Evolutionary conservation across 2,329 filamentous ascomycete genomes (phyloP), one percentile per base, ranked within the genome.

Genomic region (Fusarium tanahbumbuense): DNA sequence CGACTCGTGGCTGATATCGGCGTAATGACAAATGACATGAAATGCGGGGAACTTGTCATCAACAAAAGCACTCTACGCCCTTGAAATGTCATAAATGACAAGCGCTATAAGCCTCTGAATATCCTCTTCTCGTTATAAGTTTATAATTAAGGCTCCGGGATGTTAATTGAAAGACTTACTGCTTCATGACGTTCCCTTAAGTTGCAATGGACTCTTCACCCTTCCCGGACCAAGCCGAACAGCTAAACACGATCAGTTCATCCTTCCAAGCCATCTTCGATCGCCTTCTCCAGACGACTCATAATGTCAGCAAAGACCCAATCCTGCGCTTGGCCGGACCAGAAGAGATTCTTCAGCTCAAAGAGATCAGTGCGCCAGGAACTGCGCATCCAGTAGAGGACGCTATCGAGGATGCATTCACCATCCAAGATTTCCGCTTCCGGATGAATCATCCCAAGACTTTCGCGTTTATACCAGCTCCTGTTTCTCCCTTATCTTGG

Each of bases 401-500:
- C 1, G 52, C 46, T 12, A 64, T 64, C 12, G 46, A 64, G 6
- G 60, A 64, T 42, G 60, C 18, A 8, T 64, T 64, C 22, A 45
- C 32, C 2, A 64, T 64, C 28, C 42, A 32, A 8, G 27, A 64
- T 23, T 64, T 52, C 15, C 60, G 60, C 15, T 50, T 64, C 41
- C 45, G 61, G 18, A 64, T 28, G 60, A 64, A 65, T 3, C 61
- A 64, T 6, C 53, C 61, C 15, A 55, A 56, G 9, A 41, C 40
- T 9, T 64, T 64, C 15, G 49, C 52, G 3, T 64, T 64, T 20
- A 18, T 64, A 5, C 61, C 61, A 11, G 34, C 45, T 3, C 61
- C 60, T n/a, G 28, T 58, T 1, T 64, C 60, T 0, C 61, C 61
- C 1, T 11, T 64, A 1, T 64, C 61, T 0, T 64, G 60, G 61